Conservation (phyloP, 2,329 filamentous ascomycete genomes). For the Orbilia blumenaviensis region DNA sequence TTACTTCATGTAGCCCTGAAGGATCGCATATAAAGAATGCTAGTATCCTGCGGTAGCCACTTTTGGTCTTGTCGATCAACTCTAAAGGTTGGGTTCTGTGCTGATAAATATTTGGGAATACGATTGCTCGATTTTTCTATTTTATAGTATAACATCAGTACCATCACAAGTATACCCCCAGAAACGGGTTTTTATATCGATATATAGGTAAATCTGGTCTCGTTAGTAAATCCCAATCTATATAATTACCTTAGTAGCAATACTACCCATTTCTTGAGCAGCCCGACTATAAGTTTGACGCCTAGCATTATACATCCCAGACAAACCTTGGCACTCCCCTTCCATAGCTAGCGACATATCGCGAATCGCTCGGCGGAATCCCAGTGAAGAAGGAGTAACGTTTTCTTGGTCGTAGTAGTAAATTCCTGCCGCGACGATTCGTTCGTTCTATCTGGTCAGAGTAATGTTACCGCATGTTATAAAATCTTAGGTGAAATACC, state of each 20-base stretch:
- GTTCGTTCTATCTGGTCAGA: constrained; percentile 20
- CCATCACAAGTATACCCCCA: too few species aligned
- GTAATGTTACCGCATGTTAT: background rate
- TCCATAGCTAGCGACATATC: background rate
- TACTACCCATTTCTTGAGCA: constrained; percentile 11
- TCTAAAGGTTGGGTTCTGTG: constrained; percentile 66
- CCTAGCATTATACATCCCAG: background rate
- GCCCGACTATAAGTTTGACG: background rate
- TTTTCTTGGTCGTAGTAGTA: constrained; percentile 32
- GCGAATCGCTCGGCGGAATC: background rate
- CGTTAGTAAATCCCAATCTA: too few species aligned
- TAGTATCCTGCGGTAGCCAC: constrained; percentile 69
- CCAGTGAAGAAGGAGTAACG: background rate
- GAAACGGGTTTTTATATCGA: too few species aligned
- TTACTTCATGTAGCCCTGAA: background rate
- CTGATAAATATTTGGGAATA: constrained; percentile 69
- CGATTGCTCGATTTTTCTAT: constrained; percentile 64
- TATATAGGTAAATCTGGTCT: too few species aligned
- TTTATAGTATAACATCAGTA: background rate
- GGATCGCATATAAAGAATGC: constrained; percentile 71
- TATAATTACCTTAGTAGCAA: constrained; percentile 10
- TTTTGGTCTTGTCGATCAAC: constrained; percentile 64
- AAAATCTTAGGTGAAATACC: background rate
- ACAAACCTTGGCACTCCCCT: background rate
- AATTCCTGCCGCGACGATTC: constrained; percentile 19